Evolutionary conservation across 331 rosid species (phyloP), one percentile per base, ranked within the genome.

Genomic region (Malus hybrid): DNA sequence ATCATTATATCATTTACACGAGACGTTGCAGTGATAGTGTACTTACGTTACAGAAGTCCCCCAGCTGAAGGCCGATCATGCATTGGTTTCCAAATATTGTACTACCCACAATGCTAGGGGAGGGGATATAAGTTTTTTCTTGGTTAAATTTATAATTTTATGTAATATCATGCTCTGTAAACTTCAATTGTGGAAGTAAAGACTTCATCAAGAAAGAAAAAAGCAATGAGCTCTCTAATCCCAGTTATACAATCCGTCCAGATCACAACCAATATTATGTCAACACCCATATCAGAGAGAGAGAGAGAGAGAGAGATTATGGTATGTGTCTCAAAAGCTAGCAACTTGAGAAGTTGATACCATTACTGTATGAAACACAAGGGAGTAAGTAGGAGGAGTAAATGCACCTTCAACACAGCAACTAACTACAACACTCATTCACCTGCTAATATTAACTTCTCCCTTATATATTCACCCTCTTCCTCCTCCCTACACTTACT

Each of bases 361-460:
- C 80, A 84, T 79, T 85, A 86, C 76, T 78, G 83, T 65, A 63
- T 68, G 79, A 65, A 36, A 67, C 42, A n/a, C 71, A 65, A 76
- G 80, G 81, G 36, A 85, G 86, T 86, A 81, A 89, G 83, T 78
- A 69, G 62, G 31, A 63, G 14, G 80, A 89, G 80, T 94, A 87
- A 94, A 91, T 94, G 97, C 89, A 78, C 81, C 91, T 90, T 92
- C 89, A 87, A 67, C 10, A 78, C 24, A 82, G 84, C 95, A 94
- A 88, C 98, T 78, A 94, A 88, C 93, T 80, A 60, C 93, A 82
- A 1, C 31, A 83, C 90, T 81, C 79, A 76, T 87, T 81, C 89
- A 91, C 87, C 97, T 85, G 98, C 85, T 55, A 39, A 64, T 85
- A 91, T 94, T 90, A 79, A 91, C 93, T 93, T 64, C 90, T 73